Base-by-base conservation (phyloP, 2,329 filamentous ascomycete species). In the Elsinoe necatrix region DNA sequence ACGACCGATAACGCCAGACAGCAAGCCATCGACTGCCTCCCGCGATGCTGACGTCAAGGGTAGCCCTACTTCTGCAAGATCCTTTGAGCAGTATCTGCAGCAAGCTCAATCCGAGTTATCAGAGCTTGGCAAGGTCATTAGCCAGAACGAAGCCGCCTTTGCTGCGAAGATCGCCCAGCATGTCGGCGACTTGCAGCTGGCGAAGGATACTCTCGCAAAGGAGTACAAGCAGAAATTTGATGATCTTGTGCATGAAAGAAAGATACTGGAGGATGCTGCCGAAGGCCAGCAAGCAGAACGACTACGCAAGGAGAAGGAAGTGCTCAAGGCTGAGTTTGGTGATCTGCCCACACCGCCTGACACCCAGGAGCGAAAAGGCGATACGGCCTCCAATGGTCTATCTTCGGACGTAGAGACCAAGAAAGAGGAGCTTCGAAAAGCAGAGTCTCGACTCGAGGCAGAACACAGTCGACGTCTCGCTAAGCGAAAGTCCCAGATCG, bases 71-170 rank as follows among this genome's bases (percentile, higher is more conserved):
- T 52, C 48, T 18, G 20, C n/a, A 2, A 27, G 58, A 34, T 69
- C 67, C 3, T 69, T 71, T 54, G 67, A 71, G 39, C 65, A 68
- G n/a, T 70, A 70, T 47, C 63, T 69, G 8, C 61, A 63, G n/a
- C 62, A 65, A 35, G 65, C 68, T 14, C 61, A 68, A 41, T 55
- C 62, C 3, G 68, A 70, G 43, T 63, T 69, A 6, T 67, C 65
- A 3, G 66, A 69, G 42, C 65, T 69, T 3, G 67, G 67, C 11
- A 67, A 62, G 35, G 65, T 66, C 27, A 69, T 70, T 54, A 67
- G 61, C 16, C 66, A 65, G 20, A 69, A 68, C 43, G 69, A 71
- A 55, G 61, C 62, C 4, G 61, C 69, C 0, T 70, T 70, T 41
- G 64, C 65, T 11, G 61, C 63, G 39, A 70, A 69, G 61, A 69